Evolutionary conservation across 2,329 filamentous ascomycete genomes (phyloP), one percentile per base, ranked within the genome.

Genomic region (Colletotrichum aenigma): DNA sequence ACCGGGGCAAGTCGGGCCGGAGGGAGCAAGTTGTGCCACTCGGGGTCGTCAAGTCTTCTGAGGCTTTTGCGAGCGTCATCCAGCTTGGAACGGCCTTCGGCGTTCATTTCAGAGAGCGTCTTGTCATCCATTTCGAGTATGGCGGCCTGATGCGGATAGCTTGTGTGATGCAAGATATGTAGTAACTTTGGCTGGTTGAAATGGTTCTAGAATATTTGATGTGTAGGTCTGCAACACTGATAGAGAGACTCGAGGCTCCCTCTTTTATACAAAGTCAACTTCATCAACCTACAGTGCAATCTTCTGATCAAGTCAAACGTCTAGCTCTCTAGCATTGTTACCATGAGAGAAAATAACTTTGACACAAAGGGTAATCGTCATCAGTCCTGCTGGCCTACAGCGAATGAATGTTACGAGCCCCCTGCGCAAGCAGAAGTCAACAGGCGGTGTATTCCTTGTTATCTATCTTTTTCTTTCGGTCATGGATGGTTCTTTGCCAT

Each of bases 301-400:
- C 1, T 48, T 48, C 38, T n/a, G 1, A 48, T n/a, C 18, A 48
- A 48, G 38, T 4, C 9, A n/a, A n/a, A 4, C 18, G 4, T 43
- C 4, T 18, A 48, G 38, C 12, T 18, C 18, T 48, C 9, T 48
- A n/a, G 18, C 8, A 48, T n/a, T 48, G 18, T n/a, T 12, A 12
- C 9, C 9, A n/a, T n/a, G 18, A n/a, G 3, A 12, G 0, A 10
- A n/a, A n/a, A n/a, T 43, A n/a, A n/a, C 38, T 1, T 48, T 2
- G 38, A 52, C 10, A 52, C 43, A 52, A 52, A 21, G n/a, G 43
- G n/a, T 21, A 21, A 21, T 21, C 43, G 18, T 52, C n/a, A 52
- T 1, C 10, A 13, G 43, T 1, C 6, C n/a, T 52, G 7, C n/a
- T 21, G 1, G 4, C n/a, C 0, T 21, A 13, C 43, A 12, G 6